Conservation (phyloP, 2,329 filamentous ascomycete genomes). For the Aspergillus latus region DNA sequence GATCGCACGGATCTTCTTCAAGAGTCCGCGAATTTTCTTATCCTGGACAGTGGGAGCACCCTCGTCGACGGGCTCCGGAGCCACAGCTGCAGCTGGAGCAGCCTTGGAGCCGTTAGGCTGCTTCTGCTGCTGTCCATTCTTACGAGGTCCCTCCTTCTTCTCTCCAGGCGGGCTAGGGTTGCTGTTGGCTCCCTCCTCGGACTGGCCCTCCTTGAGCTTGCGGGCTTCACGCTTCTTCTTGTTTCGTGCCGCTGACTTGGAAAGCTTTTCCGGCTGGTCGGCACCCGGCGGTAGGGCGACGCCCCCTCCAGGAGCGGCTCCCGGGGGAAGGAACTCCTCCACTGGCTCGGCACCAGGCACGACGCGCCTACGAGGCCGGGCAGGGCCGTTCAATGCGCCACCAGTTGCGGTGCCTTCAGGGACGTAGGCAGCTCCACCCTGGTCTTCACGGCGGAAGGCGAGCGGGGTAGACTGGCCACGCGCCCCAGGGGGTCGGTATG, state of each 20-base stretch:
- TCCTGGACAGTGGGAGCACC: conserved; percentile 66
- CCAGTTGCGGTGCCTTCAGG: conserved; percentile 70
- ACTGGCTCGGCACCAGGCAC: conserved; percentile 83
- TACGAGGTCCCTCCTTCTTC: conserved; percentile 41
- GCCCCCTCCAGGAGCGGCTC: conserved; percentile 66
- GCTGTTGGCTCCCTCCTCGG: conserved; percentile 53
- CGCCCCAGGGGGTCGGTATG: conserved; percentile 91
- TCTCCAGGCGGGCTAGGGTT: conserved; percentile 62
- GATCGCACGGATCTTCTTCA: conserved; percentile 97
- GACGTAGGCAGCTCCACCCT: conserved; percentile 85
- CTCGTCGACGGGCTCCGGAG: conserved; percentile 26
- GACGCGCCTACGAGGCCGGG: conserved; percentile 67
- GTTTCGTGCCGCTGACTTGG: conserved; percentile 87
- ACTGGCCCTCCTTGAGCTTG: conserved; percentile 82
- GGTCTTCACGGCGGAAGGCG: conserved; percentile 96
- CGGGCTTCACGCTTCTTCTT: conserved; percentile 98
- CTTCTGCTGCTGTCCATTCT: conserved; percentile 23
- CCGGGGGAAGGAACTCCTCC: conserved; percentile 64
- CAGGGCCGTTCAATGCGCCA: conserved; percentile 73
- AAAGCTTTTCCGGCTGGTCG: conserved; percentile 64
- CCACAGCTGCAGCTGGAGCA: conserved; percentile 28
- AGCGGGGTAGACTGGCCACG: conserved; percentile 84
- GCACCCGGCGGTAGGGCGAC: conserved; percentile 66
- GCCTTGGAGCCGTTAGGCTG: conserved; percentile 21
- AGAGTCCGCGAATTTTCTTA: conserved; percentile 88